A percentile compares a stretch with the other conserved stretches of the same genome.
Conservation (phyloP, 1,284 basidiomycete genomes). For the Phaffia rhodozyma region DNA sequence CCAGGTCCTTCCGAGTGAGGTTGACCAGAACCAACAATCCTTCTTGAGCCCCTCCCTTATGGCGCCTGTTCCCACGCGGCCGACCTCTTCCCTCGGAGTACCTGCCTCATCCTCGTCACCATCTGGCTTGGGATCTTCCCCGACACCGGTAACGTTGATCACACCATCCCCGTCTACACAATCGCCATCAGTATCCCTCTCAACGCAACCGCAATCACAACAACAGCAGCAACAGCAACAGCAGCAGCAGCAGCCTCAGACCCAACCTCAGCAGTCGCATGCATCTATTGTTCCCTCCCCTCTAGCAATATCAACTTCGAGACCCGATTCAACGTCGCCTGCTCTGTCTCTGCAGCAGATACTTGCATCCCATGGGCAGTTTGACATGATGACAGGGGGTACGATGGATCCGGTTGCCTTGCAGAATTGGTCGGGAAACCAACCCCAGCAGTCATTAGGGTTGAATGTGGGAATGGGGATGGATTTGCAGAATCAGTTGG, state of each 20-base stretch:
- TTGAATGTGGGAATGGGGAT: too few relatives aligned
- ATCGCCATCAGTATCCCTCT: slow-evolving; percentile 13
- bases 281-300: slow-evolving; percentile 14
- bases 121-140: too few relatives aligned
- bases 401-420: too few relatives aligned
- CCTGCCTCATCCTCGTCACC: background rate
- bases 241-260: slow-evolving; percentile 29
- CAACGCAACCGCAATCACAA: slow-evolving; percentile 20
- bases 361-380: background rate
- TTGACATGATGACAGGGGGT: too few relatives aligned
- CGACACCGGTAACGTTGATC: background rate
- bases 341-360: background rate
- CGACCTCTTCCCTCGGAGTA: slow-evolving; percentile 20
- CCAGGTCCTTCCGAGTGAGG: slow-evolving; percentile 26
- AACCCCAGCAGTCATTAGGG: background rate
- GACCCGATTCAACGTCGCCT: slow-evolving; percentile 6
- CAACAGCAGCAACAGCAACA: slow-evolving; percentile 25
- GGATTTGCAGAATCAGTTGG: too few relatives aligned
- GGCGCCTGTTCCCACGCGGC: slow-evolving; percentile 28
- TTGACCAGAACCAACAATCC: slow-evolving; percentile 25
- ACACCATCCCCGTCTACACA: slow-evolving; percentile 20
- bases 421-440: too few relatives aligned
- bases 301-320: slow-evolving; percentile 12
- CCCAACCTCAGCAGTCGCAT: slow-evolving; percentile 19
- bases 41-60: slow-evolving; percentile 30